Conservation (phyloP, 2,329 filamentous ascomycete genomes). For the Aspergillus costaricaensis region DNA sequence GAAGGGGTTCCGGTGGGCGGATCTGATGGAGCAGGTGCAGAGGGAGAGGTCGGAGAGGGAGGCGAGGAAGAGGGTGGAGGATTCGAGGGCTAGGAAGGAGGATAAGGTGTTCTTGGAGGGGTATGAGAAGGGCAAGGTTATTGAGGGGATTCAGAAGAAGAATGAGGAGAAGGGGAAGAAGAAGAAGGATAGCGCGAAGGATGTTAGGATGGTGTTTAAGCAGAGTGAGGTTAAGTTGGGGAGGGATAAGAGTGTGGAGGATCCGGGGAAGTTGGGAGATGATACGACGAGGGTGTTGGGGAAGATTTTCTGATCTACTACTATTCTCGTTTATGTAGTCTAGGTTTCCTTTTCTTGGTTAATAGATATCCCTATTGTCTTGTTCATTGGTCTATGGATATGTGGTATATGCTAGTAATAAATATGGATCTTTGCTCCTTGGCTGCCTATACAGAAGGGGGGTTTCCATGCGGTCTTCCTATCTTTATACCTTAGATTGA, state of each 20-base stretch:
- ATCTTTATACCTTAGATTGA: too few relatives aligned
- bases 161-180: slow-evolving; percentile 41
- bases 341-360: too few relatives aligned
- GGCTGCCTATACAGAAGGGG: too few relatives aligned
- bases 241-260: slow-evolving; percentile 25
- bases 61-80: slow-evolving; percentile 44
- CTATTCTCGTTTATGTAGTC: too few relatives aligned
- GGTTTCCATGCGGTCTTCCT: too few relatives aligned
- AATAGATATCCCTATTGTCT: background rate
- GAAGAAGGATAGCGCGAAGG: slow-evolving; percentile 20
- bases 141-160: slow-evolving; percentile 49
- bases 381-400: background rate
- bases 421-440: too few relatives aligned
- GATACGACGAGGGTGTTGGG: slow-evolving; percentile 48
- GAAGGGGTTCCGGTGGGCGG: slow-evolving; percentile 45
- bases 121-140: slow-evolving; percentile 43
- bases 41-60: slow-evolving; percentile 46
- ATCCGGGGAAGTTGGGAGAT: slow-evolving; percentile 32
- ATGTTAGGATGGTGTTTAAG: slow-evolving; percentile 42
- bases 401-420: too few relatives aligned
- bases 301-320: slow-evolving; percentile 46
- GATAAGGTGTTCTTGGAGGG: slow-evolving; percentile 48
- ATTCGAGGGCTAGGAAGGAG: slow-evolving; percentile 45
- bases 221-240: slow-evolving; percentile 43
- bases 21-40: slow-evolving; percentile 49